Base-by-base conservation (phyloP, 108 stramenopile species). In the Skeletonema grethae region DNA sequence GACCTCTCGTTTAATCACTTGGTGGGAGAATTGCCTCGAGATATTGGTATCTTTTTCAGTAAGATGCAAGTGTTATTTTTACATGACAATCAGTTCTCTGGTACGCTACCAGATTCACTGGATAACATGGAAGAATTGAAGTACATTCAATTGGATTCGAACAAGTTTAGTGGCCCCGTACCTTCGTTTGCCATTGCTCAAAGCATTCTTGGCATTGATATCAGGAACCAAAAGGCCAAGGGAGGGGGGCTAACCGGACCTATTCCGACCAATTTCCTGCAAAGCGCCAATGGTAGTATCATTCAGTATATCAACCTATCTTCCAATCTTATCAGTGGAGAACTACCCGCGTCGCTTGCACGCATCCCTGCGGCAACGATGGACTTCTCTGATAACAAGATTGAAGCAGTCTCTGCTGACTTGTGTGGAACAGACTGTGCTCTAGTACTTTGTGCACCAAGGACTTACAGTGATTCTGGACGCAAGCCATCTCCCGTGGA, bases 381-480 rank as follows among this genome's bases (percentile, higher is more conserved):
- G 50, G 50, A 53, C 50, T 53, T 53, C 22, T 22, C 50, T 7
- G 50, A 53, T 24, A 53, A 53, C 9, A 22, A 53, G 50, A 22
- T 53, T 53, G 50, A 53, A 16, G 50, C 18, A 53, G 22, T 53
- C 3, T 8, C 6, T 53, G 8, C 73, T 38, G 61, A 69, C 25
- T 41, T 91, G 87, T 87, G 82, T 76, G 77, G 85, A 70, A 79
- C 61, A 43, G 75, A 82, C 9, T 91, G 90, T 61, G 77, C 80
- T 43, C 80, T 83, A 28, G 76, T 91, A 65, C 76, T 91, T 15
- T 91, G 90, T 69, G 84, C 87, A 25, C 74, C 84, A 7, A 88
- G 85, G 7, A 65, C 76, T 11, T 91, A 72, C 72, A 91, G 82
- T 56, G 15, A 60, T 10, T 68, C 74, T 5, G 87, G 90, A n/a